Conservation (phyloP, 805 yeast genomes). For the Scheffersomyces stipitis region DNA sequence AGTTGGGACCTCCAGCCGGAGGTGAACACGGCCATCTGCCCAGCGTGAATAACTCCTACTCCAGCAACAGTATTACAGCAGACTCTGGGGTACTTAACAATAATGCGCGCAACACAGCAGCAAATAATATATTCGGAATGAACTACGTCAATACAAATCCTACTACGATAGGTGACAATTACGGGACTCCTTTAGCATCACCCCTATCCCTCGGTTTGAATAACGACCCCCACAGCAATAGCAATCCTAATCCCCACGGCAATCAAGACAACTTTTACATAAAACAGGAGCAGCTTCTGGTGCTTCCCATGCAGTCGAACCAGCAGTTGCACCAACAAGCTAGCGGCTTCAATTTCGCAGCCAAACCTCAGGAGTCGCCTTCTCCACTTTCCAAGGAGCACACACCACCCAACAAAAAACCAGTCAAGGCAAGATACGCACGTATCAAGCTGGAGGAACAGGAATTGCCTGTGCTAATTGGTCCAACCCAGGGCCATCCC, state of each 20-base stretch:
- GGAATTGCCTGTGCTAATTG: not conserved
- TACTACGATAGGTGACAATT: not conserved
- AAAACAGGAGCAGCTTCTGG: constrained; percentile 17
- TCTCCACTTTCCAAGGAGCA: not conserved
- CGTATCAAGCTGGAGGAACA: not conserved
- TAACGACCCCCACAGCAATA: constrained; percentile 6
- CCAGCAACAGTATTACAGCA: not conserved
- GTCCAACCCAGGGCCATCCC: constrained; percentile 1
- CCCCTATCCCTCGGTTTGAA: constrained; percentile 2
- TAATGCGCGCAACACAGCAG: not conserved
- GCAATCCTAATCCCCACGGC: constrained; percentile 19
- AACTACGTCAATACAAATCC: not conserved
- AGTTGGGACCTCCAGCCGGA: not conserved
- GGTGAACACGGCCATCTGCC: constrained; percentile 1
- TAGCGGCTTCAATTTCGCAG: not conserved
- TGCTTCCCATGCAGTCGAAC: constrained; percentile 1
- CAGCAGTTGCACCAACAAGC: constrained; percentile 1
- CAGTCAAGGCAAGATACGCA: not conserved
- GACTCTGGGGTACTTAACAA: not conserved
- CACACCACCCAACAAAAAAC: not conserved
- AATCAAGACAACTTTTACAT: constrained; percentile 19
- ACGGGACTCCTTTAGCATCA: constrained; percentile 1
- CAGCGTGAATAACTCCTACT: not conserved
- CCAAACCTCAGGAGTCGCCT: not conserved
- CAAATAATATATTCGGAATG: not conserved